Base-by-base conservation (phyloP, 2,329 filamentous ascomycete species). In the Aspergillus sp. region DNA sequence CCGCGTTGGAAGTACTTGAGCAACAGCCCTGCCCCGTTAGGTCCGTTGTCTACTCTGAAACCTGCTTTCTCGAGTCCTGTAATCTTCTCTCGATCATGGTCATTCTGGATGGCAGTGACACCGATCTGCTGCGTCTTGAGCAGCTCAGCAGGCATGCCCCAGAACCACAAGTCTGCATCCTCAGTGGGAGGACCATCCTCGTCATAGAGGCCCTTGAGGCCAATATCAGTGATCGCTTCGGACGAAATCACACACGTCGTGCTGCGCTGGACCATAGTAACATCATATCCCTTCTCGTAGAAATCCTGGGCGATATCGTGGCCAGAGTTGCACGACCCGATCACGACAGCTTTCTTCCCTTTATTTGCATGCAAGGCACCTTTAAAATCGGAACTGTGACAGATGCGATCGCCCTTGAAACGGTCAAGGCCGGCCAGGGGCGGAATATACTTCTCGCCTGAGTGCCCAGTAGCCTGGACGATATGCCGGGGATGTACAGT, bases 301-400 rank as follows among this genome's bases (percentile, higher is more conserved):
- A 82, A 89, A 61, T 90, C 85, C 57, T 89, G 86, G 0, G 85
- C 83, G 54, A 90, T 90, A 62, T 90, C 88, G 64, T 89, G 86
- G 4, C 79, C 85, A 0, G 85, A 88, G 71, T 89, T 90, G 70
- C 87, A 88, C 1, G 84, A 86, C 1, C 88, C 88, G 0, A 90
- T 78, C 0, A 91, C 82, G 1, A 90, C 73, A 0, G 84, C 87
- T 59, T 83, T 87, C 68, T 86, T 87, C 1, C 81, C 81, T 21
- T 77, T 72, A 2, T 78, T 68, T 0, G 77, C 70, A 14, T 43
- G 49, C 3, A 72, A 69, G 0, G 85, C 84, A 0, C 84, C 85
- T 0, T 76, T 72, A 60, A 87, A 87, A 2, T 84, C 80, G 0
- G 84, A 82, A 0, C 86, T 87, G 59, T 90, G 88, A 61, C 83